Base-by-base conservation (phyloP, 768 basidiomycete genomes). In the Tremella yokohamensis region DNA sequence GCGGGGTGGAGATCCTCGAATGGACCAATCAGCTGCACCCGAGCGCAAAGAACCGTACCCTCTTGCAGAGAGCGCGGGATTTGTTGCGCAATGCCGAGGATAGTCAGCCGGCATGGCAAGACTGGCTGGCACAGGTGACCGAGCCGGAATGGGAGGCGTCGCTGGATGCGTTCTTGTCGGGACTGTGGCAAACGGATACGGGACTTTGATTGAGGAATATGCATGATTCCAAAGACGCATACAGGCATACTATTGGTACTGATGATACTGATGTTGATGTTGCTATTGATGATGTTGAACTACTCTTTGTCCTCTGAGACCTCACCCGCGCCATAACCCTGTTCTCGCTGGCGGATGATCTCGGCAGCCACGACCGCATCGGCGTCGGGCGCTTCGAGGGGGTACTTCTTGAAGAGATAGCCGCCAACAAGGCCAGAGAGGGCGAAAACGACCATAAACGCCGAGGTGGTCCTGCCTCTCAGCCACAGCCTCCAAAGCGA, bases 351-450 rank as follows among this genome's bases (percentile, higher is more conserved):
- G 18, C 29, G 40, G 19, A 42, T 19, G 39, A 54, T 40, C 53
- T 54, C 53, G 3, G 53, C 38, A 18, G 53, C 53, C 19, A 54
- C 40, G 13, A 54, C 49, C 7, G 13, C 37, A 16, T 60, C 53
- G 9, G 40, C 37, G 16, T 60, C 58, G 20, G 56, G 47, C 8
- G 42, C 38, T 18, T 22, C 47, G 56, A 58, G 51, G 0, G 66
- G 66, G 49, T 64, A 65, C 40, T 58, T 61, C 20, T 52, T 55
- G 52, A 49, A 48, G 38, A 62, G 52, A 56, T 44, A 56, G 26
- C 50, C 50, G 38, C 59, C 54, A 12, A 51, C 51, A 16, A 40
- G 42, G 8, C 63, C 60, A 11, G 48, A 24, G 39, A 62, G 45
- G 24, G 54, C 49, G 38, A 57, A 45, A 19, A 56, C 57, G 4